A percentile compares a stretch with the other conserved stretches of the same genome.
phyloP scores from a whole-genome alignment of 2,329 filamentous ascomycete species.

The Venturia effusa region DNA sequence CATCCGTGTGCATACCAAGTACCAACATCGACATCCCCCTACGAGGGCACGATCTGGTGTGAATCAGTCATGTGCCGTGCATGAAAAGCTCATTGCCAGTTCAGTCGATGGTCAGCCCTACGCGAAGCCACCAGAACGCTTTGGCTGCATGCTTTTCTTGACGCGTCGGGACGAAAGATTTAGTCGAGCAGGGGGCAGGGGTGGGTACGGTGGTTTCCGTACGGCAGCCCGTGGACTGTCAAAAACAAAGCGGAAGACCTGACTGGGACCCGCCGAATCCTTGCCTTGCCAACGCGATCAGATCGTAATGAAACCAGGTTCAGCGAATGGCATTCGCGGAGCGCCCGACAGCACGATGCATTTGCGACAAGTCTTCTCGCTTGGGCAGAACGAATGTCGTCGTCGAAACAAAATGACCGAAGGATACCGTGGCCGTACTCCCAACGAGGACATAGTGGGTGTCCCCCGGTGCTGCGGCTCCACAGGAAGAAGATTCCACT shows the following conservation, averaged over 20 bases:
- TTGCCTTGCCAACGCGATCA: neutral
- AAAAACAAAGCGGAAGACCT: neutral
- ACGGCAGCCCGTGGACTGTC: neutral
- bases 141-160: conserved; percentile 2
- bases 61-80: conserved; percentile 2
- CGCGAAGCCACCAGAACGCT: neutral
- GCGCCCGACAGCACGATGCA: neutral
- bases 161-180: neutral
- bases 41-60: neutral
- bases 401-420: neutral
- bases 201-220: no score
- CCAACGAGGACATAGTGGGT: neutral
- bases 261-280: neutral
- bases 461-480: neutral
- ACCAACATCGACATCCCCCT: neutral
- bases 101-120: neutral
- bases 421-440: neutral
- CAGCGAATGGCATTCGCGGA: neutral
- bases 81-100: neutral
- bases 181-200: neutral
- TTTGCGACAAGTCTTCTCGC: neutral
- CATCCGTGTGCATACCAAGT: no score
- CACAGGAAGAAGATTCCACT: neutral
- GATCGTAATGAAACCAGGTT: neutral
- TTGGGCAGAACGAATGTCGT: neutral